These are phyloP conservation scores for Pneumocystis oryctolagi DNA, from an alignment of 1,139 yeast species.

Conservation along the genomic window DNA sequence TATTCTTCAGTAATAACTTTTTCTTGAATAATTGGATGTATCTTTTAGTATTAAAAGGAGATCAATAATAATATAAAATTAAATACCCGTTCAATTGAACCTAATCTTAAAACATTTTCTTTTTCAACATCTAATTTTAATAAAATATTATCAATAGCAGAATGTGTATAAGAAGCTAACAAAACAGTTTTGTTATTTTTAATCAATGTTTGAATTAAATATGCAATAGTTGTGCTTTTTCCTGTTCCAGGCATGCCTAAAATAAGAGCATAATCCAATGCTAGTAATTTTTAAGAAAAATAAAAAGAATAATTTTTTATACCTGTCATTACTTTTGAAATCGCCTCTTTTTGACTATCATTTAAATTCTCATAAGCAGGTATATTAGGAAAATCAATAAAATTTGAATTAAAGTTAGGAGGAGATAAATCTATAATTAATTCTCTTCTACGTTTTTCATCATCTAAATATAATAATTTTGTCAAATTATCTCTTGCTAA, in stretches of 20 bases:
- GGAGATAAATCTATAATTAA: conserved; percentile 45
- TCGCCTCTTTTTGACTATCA: conserved; percentile 53
- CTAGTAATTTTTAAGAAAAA: conserved; percentile 14
- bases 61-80: neutral
- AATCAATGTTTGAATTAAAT: conserved; percentile 48
- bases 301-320: neutral
- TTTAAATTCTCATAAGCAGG: conserved; percentile 31
- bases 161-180: conserved; percentile 78
- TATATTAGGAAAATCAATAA: neutral
- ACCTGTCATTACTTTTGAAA: conserved; percentile 40
- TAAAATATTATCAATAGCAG: conserved; percentile 88
- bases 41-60: conserved; percentile 20
- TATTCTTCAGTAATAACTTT: conserved; percentile 37
- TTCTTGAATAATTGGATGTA: conserved; percentile 47
- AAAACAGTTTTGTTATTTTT: conserved; percentile 50
- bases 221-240: conserved; percentile 81
- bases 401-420: conserved; percentile 30
- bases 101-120: conserved; percentile 32
- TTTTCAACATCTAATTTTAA: conserved; percentile 44
- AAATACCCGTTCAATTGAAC: conserved; percentile 18
- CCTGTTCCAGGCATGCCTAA: conserved; percentile 99
- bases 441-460: conserved; percentile 39
- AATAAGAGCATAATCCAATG: conserved; percentile 64
- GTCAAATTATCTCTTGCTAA: conserved; percentile 62
- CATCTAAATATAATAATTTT: conserved; percentile 47